phyloP scores from a whole-genome alignment of 768 basidiomycete species.

The Neoboletus magnificus region DNA sequence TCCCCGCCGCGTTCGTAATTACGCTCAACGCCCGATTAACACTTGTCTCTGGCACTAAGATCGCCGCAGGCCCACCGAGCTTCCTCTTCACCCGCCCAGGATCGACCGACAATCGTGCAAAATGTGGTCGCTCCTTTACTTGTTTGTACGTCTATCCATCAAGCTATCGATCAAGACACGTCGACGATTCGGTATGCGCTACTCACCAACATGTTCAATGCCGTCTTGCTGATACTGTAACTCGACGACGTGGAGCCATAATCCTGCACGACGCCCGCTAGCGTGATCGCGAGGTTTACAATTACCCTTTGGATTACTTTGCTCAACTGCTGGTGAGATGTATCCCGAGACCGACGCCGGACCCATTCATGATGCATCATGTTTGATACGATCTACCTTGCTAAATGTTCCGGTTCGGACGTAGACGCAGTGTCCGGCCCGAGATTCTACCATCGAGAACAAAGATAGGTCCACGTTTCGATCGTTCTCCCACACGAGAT shows the following conservation, averaged over 20 bases:
- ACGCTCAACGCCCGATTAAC: conserved; percentile 17
- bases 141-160: conserved; percentile 1
- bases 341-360: conserved; percentile 23
- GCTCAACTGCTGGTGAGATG: conserved; percentile 31
- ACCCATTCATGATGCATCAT: conserved; percentile 25
- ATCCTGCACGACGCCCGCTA: conserved; percentile 27
- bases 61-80: conserved; percentile 30
- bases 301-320: conserved; percentile 29
- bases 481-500: background rate
- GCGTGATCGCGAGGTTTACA: conserved; percentile 30
- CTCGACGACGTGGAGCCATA: background rate
- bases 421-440: conserved; percentile 23
- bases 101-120: conserved; percentile 73
- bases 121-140: background rate
- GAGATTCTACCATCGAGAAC: conserved; percentile 12
- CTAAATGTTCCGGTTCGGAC: conserved; percentile 14
- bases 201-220: background rate
- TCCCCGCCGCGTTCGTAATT: background rate
- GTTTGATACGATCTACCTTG: conserved; percentile 25
- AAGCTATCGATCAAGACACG: background rate
- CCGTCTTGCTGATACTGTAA: conserved; percentile 3
- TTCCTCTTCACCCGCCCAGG: conserved; percentile 83
- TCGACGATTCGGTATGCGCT: background rate
- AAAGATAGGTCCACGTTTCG: background rate
- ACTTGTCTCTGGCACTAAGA: conserved; percentile 26